Evolutionary conservation across 352 stramenopile genomes (phyloP), one percentile per base, ranked within the genome.

Genomic region (Pythium aphanidermatum): DNA sequence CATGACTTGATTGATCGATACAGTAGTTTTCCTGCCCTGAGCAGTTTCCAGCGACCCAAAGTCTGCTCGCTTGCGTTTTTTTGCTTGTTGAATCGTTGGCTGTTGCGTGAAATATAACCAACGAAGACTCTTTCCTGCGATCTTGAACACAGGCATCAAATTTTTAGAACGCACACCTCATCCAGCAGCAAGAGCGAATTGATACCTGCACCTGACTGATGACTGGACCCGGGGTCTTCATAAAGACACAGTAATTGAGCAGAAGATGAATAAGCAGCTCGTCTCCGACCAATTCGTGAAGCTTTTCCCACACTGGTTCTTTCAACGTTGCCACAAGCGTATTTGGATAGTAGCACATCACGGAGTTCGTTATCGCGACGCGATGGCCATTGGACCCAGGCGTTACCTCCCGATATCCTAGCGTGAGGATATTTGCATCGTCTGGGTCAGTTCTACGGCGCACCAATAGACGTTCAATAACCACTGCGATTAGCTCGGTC

Each of bases 301-400:
- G 55, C 3, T 30, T 28, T 23, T 54, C 44, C 79, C 79, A 92
- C 3, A 59, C 31, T 24, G 59, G 50, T n/a, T 71, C 64, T 57
- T 89, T 84, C 16, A 89, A 46, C 11, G 60, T 37, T 21, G 54
- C 66, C 26, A 92, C 76, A 4, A 89, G 54, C 2, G 76, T 86
- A 54, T 92, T 92, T 5, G 79, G 79, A 37, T 76, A 83, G 41
- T 78, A 80, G 53, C 71, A 86, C 58, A 88, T 66, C 34, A 92
- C 55, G 19, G 51, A 59, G 29, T 89, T 83, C 27, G 70, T 78
- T 32, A 73, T 65, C 29, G 63, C 50, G 9, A 87, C 50, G 12
- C 53, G 74, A 32, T 89, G 74, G 1, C 78, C 78, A 5, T 50
- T 44, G 20, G 58, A 51, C 8, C 60, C 68, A 0, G 70, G 74